These are phyloP conservation scores for Sporothrix pseudoabietina DNA, from an alignment of 2,329 filamentous ascomycete genomes.

Conservation along the genomic window DNA sequence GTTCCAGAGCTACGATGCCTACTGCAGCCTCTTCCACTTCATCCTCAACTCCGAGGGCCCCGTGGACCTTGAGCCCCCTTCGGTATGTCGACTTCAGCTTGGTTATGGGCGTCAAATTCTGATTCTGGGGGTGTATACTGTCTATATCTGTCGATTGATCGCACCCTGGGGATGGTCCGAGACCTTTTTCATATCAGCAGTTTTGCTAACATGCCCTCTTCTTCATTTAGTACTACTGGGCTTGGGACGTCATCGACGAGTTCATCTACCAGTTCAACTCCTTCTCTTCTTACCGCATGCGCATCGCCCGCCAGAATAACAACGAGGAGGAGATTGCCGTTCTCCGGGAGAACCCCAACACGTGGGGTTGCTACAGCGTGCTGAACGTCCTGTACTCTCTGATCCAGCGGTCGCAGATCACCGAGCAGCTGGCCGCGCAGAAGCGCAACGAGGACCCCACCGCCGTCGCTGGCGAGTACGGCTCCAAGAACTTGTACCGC, in stretches of 20 bases:
- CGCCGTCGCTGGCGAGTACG: constrained; percentile 91
- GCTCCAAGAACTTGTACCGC: constrained; percentile 88
- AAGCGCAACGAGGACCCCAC: constrained; percentile 90
- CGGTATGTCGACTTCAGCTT: constrained; percentile 54
- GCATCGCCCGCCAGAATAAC: constrained; percentile 77
- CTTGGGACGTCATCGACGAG: constrained; percentile 99
- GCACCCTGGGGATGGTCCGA: not conserved
- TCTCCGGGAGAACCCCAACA: constrained; percentile 95
- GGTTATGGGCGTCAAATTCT: constrained; percentile 45
- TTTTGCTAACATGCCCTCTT: constrained; percentile 32
- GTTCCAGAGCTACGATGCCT: constrained; percentile 98
- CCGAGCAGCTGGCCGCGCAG: constrained; percentile 91
- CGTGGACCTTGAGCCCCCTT: constrained; percentile 93
- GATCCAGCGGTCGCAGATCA: constrained; percentile 97
- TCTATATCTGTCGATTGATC: not conserved
- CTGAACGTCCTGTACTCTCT: constrained; percentile 99
- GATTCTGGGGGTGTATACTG: not conserved
- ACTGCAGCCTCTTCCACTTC: constrained; percentile 99
- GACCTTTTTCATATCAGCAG: not conserved
- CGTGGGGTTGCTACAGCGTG: constrained; percentile 99
- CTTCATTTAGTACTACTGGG: constrained; percentile 84
- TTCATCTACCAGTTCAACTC: constrained; percentile 99
- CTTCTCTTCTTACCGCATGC: constrained; percentile 95
- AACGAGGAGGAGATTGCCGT: constrained; percentile 92
- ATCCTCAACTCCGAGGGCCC: constrained; percentile 99